Percentiles rank a stretch among this genome's conserved stretches.
Conservation (phyloP, 768 basidiomycete genomes). For the Boletales sp. region DNA sequence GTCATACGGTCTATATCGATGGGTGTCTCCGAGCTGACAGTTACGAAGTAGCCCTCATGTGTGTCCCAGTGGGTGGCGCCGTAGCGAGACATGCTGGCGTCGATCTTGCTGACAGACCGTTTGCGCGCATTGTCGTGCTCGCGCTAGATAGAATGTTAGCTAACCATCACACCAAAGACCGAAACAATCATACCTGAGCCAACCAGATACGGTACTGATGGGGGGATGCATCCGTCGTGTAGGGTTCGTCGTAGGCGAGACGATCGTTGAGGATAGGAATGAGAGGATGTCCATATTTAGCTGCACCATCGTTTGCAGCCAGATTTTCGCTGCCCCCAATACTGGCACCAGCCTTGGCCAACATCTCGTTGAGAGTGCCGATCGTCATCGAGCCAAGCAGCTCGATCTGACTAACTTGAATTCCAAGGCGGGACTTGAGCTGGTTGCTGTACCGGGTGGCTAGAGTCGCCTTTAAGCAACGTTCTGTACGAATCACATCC, state of each 20-base stretch:
- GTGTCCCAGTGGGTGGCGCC: constrained; percentile 33
- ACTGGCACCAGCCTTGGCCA: constrained; percentile 14
- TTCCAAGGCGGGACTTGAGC: constrained; percentile 24
- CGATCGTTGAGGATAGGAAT: constrained; percentile 28
- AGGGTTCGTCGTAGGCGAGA: constrained; percentile 30
- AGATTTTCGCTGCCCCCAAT: constrained; percentile 2
- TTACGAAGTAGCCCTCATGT: constrained; percentile 25
- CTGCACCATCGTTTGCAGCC: constrained; percentile 21
- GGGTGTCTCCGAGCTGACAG: constrained; percentile 18
- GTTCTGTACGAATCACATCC: background rate
- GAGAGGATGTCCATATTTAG: constrained; percentile 26
- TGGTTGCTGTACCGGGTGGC: constrained; percentile 30
- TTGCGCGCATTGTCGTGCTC: constrained; percentile 29
- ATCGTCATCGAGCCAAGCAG: constrained; percentile 25
- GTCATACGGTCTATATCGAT: constrained; percentile 27
- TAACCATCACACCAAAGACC: background rate
- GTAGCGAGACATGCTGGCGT: constrained; percentile 29
- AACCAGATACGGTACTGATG: constrained; percentile 30
- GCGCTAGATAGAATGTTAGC: constrained; percentile 9
- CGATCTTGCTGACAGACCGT: constrained; percentile 26
- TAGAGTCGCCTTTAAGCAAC: background rate
- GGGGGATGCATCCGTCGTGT: constrained; percentile 26
- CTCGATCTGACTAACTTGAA: constrained; percentile 25
- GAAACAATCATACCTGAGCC: constrained; percentile 22
- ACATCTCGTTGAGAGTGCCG: constrained; percentile 23